Percentiles rank a stretch among this genome's conserved stretches.
phyloP scores from a whole-genome alignment of 1,284 basidiomycete genomes.

The Microbotryum scabiosae region DNA sequence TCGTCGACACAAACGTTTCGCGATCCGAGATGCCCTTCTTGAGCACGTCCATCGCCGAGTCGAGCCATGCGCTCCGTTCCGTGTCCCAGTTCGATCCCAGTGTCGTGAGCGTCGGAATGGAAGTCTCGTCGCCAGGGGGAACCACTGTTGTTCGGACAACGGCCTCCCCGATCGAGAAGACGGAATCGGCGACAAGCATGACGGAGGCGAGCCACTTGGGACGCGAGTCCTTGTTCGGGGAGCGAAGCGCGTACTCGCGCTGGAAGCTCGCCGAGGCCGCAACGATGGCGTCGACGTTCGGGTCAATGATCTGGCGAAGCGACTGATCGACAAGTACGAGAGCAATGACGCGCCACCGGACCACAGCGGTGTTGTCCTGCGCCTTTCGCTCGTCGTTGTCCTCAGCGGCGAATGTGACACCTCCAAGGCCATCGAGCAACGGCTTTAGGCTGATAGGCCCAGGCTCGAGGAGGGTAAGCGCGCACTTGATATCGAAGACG shows the following conservation, averaged over 20 bases:
- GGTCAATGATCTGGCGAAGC: slow-evolving; percentile 31
- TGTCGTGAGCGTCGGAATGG: slow-evolving; percentile 43
- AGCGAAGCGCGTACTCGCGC: slow-evolving; percentile 11
- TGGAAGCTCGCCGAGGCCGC: slow-evolving; percentile 14
- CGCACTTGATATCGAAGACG: slow-evolving; percentile 78
- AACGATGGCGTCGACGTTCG: slow-evolving; percentile 26
- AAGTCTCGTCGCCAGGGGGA: slow-evolving; percentile 57
- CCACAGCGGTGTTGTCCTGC: slow-evolving; percentile 11
- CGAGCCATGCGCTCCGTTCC: slow-evolving; percentile 60
- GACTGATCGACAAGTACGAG: slow-evolving; percentile 31
- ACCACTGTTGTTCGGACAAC: slow-evolving; percentile 48
- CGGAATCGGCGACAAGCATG: slow-evolving; percentile 69
- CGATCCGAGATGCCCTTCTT: slow-evolving; percentile 54
- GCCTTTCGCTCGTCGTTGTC: slow-evolving; percentile 48
- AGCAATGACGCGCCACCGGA: slow-evolving; percentile 33
- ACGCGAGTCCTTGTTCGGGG: slow-evolving; percentile 35
- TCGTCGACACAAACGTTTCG: slow-evolving; percentile 68
- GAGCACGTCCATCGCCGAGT: slow-evolving; percentile 62
- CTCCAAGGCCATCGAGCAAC: slow-evolving; percentile 57
- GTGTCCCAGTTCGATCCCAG: slow-evolving; percentile 55
- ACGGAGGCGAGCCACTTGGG: slow-evolving; percentile 79
- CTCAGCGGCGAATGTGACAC: slow-evolving; percentile 47
- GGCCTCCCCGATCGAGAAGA: slow-evolving; percentile 64
- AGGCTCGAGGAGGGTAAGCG: slow-evolving; percentile 15
- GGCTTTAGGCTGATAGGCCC: slow-evolving; percentile 48